Evolutionary conservation across 352 stramenopile species (phyloP), one percentile per base, ranked within the genome.

Genomic region (Phytophthora pistaciae): DNA sequence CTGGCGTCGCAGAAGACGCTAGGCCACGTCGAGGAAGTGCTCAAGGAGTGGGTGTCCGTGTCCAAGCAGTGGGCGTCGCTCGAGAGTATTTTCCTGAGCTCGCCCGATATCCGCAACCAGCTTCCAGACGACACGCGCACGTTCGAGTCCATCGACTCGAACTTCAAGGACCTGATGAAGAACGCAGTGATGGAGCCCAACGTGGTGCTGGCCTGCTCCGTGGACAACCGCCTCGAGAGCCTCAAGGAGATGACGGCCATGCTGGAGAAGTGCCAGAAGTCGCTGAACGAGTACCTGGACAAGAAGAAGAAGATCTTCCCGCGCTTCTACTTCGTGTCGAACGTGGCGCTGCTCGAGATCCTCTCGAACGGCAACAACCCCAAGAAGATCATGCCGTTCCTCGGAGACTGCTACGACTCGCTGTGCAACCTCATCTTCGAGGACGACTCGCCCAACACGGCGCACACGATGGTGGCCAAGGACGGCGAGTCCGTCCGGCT

Each of bases 361-460:
- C 63, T 96, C 2, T 95, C 84, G 8, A 96, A 96, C n/a, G 90
- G 90, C 48, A 96, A 96, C 70, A 99, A 99, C 66, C 97, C 97
- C 2, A 97, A 97, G 68, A 98, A 99, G 78, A 99, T 99, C 79
- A 98, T 99, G 91, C 94, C 94, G 16, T 99, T 99, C 72, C 81
- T 99, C 8, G 93, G 95, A 14, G 96, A 99, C 78, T 99, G 97
- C 83, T 99, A 99, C 67, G 97, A 99, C 77, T 98, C 97, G 14
- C 78, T 99, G 4, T 97, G 84, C 27, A 81, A 97, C 57, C 68
- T 95, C 13, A 72, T 90, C 25, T 97, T 96, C 27, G 86, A 95
- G 27, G 88, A 96, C 21, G 84, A 86, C 3, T 94, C 83, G 10
- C 77, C 82, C 0, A 95, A 95, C 53, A 94, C 86, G 0, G 88